Evolutionary conservation across 2,329 filamentous ascomycete species (phyloP), one percentile per base, ranked within the genome.

Genomic region (Cladophialophora immunda): DNA sequence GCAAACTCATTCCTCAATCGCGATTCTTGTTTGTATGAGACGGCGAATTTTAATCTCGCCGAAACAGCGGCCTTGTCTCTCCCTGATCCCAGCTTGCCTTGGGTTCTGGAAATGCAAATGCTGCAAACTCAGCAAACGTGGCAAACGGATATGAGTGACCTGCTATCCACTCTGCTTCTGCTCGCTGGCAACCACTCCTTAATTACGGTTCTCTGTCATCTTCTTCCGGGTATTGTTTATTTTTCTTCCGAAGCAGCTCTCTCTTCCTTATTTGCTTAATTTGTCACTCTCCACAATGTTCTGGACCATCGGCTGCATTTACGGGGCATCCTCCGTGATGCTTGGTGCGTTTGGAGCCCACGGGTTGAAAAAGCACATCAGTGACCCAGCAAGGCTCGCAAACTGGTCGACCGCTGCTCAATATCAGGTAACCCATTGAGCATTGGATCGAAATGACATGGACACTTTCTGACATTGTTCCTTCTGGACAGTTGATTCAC

Each of bases 261-360:
- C 13, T 32, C 52, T 15, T 55, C 52, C 27, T 32, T 17, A 9
- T 30, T 29, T 22, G n/a, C 19, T 55, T 55, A 13, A 30, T 25
- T 15, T 4, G 32, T 32, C 25, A n/a, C 15, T 36, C 29, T 41
- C 17, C 27, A 50, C 34, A 11, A 68, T 71, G 63, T 87, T 87
- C 80, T 90, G 86, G 85, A 87, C 84, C 47, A 78, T 89, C 60
- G 88, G 87, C 68, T 88, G 86, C 73, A 75, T 90, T 60, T 88
- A 85, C 74, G 89, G 88, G 76, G 89, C 87, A 9, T 79, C 84
- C 4, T 84, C 85, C 74, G 88, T 91, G 57, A 81, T 81, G 15
- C 76, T 90, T 63, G 89, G 89, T 34, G 89, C 89, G 0, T 91
- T 91, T 76, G 89, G 89, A 38, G 87, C 88, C 13, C 89, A 91